Base-by-base conservation (phyloP, 495 filamentous ascomycete genomes). In the Penicillium fimorum region DNA sequence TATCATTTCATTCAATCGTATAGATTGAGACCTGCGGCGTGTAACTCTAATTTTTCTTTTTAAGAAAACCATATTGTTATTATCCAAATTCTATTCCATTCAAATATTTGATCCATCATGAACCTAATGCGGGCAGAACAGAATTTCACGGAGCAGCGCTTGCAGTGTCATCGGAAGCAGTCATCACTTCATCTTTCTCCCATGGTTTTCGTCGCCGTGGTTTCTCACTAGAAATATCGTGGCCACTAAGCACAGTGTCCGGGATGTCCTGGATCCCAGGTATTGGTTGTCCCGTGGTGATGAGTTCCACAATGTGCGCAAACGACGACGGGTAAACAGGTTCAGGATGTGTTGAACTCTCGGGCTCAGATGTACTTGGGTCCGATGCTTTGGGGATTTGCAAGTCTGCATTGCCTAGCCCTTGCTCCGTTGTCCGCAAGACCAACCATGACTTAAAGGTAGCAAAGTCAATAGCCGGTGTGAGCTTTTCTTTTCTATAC, bases 241-340 rank as follows among this genome's bases (percentile, higher is more conserved):
- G 80, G 2, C 85, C 87, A 24, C 82, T 73, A 29, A 94, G 80
- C 7, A 97, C 80, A 0, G 85, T 94, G 58, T 90, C 81, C 13
- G 95, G 92, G 59, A 98, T 94, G 57, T 97, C 79, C 59, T 86
- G 85, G 64, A 98, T 95, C 2, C 94, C 94, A 0, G 91, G 89
- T 48, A 98, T 88, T 4, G 87, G 85, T 67, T 91, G 83, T 42
- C 91, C 92, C 18, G 81, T 87, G 4, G 87, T 88, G 59, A 98
- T 90, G 30, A 97, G 84, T 42, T 90, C 91, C 35, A 96, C 86
- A 48, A 98, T 92, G 55, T 93, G 86, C 27, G 89, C 85, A 65
- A 98, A 97, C 3, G 87, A 88, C 24, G 84, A 85, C 5, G 94
- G 94, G 67, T 96, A 96, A 4, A 87, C 83, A 42, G 84, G 76